A percentile compares a stretch with the other conserved stretches of the same genome.
These are phyloP conservation scores for Harringtonia aguacate DNA, from an alignment of 2,329 filamentous ascomycete species.

Conservation along the genomic window DNA sequence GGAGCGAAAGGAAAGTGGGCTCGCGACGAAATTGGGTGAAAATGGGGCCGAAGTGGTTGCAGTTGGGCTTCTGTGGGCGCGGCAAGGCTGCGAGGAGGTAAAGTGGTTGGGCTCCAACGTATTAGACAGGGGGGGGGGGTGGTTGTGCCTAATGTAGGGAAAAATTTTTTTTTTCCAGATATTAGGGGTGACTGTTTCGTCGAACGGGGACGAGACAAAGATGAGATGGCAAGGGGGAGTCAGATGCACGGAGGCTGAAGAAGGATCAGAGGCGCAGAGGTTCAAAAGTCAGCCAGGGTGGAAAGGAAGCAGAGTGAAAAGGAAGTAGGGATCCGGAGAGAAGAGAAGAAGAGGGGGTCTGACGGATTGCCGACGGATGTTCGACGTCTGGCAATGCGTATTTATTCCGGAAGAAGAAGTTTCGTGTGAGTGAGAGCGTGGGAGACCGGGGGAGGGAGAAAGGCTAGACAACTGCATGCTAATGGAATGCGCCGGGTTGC, in stretches of 20 bases:
- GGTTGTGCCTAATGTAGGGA: conserved; percentile 2
- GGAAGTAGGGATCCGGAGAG: not conserved
- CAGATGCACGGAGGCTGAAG: no score
- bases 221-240: no score
- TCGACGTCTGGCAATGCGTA: no score
- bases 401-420: no score
- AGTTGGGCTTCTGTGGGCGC: conserved; percentile 4
- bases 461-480: not conserved
- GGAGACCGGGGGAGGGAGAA: not conserved
- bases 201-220: no score
- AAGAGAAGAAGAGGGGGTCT: no score
- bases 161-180: conserved; percentile 6
- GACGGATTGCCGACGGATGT: no score
- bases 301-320: not conserved
- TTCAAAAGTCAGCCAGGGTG: no score
- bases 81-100: conserved; percentile 14
- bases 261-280: no score
- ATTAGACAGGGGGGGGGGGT: conserved; percentile 7
- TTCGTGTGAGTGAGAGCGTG: no score
- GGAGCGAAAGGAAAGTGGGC: conserved; percentile 5
- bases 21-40: conserved; percentile 13
- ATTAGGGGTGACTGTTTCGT: no score
- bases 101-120: conserved; percentile 7
- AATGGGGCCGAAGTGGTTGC: conserved; percentile 5
- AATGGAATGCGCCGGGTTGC: not conserved